Evolutionary conservation across 208 protist species (phyloP), one percentile per base, ranked within the genome.

Genomic region (Leishmania mexicana): DNA sequence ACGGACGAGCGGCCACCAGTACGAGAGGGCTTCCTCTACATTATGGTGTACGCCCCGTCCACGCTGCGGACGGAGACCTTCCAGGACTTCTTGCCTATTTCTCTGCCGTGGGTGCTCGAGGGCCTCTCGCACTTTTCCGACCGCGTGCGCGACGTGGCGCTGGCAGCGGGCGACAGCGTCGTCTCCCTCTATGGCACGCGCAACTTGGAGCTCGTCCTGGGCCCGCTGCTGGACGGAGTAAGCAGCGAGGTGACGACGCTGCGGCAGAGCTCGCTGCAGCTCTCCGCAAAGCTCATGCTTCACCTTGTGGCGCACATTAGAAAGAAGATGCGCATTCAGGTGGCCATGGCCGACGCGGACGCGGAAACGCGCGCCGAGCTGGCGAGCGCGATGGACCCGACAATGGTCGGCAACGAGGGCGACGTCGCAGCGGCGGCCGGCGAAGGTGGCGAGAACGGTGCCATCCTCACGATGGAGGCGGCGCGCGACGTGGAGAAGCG

Each of bases 11-110:
- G 88, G 38, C 92, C 94, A 31, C 83, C 92, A 11, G 94, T 98
- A 78, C 83, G 94, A n/a, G 95, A 99, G 79, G 96, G 94, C 35
- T 98, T 97, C 85, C 84, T 99, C 40, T 95, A 98, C 83, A 91
- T 98, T 64, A 96, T 98, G 88, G 90, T 98, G 54, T 98, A 98
- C 89, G 85, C 97, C 64, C 96, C 96, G 42, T 93, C 92, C 72
- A 95, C 94, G 17, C 86, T 98, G 60, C 80, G 75, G 71, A 72
- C 86, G 28, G 83, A 87, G 70, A 90, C 86, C 76, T 96, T 97
- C 81, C 94, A 95, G 84, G 77, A 85, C 57, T 91, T 98, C 74
- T 85, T 98, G n/a, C 90, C 93, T 5, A 38, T 96, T 21, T 88
- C 89, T 49, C 94, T 98, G 70, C 93, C 94, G 79, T 97, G 91